phyloP scores from a whole-genome alignment of 768 basidiomycete species.

The Leucocoprinus birnbaumii region DNA sequence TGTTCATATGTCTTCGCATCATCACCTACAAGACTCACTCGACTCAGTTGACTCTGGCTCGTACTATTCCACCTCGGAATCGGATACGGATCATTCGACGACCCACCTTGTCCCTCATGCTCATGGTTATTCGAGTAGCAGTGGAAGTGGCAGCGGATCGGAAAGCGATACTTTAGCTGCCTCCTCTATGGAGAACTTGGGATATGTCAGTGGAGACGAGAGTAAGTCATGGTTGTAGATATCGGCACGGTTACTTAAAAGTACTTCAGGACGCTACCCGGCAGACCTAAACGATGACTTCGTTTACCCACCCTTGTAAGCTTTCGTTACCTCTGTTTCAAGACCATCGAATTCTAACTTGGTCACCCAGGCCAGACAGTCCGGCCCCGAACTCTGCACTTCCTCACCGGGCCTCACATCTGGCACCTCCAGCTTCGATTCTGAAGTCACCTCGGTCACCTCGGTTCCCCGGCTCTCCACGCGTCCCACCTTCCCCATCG shows the following conservation, averaged over 20 bases:
- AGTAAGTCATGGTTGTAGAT: background rate
- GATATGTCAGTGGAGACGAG: constrained; percentile 9
- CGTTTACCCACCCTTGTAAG: constrained; percentile 2
- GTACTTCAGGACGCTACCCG: background rate
- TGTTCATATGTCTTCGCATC: constrained; percentile 4
- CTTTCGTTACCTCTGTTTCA: no score
- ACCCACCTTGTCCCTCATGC: background rate
- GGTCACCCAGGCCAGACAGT: background rate
- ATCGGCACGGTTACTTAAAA: background rate
- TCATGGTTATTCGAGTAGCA: background rate
- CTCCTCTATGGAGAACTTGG: constrained; percentile 4
- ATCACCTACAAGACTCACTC: background rate
- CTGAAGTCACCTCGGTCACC: constrained; percentile 4
- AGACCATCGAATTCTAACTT: background rate
- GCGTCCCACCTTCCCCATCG: background rate
- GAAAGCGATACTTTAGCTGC: background rate
- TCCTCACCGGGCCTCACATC: background rate
- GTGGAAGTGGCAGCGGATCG: background rate
- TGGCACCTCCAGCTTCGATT: background rate
- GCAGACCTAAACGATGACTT: background rate
- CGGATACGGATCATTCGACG: background rate
- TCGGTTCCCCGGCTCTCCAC: background rate
- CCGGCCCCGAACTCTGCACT: background rate
- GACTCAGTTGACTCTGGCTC: background rate
- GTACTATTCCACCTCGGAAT: constrained; percentile 2